Conservation (phyloP, 495 filamentous ascomycete genomes). For the Trypethelium eluteriae region DNA sequence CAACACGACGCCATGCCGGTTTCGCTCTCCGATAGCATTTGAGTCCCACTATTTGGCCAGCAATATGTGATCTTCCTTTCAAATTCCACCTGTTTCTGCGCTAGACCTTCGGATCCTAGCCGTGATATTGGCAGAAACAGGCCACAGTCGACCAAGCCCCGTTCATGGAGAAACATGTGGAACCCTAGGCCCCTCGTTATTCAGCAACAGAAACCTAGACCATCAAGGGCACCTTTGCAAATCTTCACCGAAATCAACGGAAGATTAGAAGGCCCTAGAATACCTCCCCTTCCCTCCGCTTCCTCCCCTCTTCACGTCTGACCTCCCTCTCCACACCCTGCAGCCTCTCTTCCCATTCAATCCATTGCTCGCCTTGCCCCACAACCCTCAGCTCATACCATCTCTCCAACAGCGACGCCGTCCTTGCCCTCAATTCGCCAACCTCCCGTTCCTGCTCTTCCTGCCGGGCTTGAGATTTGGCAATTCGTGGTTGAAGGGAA, state of each 20-base stretch:
- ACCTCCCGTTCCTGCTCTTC: conserved; percentile 63
- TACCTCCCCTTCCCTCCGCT: conserved; percentile 27
- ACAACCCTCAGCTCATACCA: conserved; percentile 76
- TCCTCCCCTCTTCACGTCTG: conserved; percentile 47
- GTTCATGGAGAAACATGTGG: background rate
- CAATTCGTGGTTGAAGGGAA: conserved; percentile 61
- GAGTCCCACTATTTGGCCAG: background rate
- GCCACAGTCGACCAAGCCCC: background rate
- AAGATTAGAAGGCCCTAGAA: conserved; percentile 10
- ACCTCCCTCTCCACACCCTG: conserved; percentile 60
- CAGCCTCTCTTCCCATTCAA: conserved; percentile 63
- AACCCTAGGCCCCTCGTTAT: background rate
- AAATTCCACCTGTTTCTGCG: no score
- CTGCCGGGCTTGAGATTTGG: conserved; percentile 57
- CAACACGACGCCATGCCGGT: background rate
- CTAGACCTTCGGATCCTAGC: no score
- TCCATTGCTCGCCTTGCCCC: conserved; percentile 61
- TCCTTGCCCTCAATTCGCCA: conserved; percentile 62
- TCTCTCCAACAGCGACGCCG: conserved; percentile 59
- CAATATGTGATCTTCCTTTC: no score
- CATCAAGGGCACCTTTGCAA: no score
- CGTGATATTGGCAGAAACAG: background rate
- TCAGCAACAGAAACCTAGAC: background rate
- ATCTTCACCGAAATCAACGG: no score
- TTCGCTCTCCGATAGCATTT: background rate